Conservation (phyloP, 352 stramenopile genomes). For the Pythium oligandrum region DNA sequence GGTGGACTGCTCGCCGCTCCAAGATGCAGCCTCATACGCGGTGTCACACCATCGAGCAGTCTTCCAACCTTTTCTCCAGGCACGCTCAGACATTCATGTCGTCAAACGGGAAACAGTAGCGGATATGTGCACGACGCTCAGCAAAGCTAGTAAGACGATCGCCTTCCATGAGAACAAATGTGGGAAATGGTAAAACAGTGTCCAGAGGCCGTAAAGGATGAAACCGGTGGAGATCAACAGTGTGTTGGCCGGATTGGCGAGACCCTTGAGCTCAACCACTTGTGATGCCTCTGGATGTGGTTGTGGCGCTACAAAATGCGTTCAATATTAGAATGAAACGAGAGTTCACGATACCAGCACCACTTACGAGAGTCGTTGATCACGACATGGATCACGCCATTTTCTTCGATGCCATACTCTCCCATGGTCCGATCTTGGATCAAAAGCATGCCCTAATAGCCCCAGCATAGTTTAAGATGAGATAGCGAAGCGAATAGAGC, state of each 20-base stretch:
- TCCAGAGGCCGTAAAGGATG: conserved; percentile 71
- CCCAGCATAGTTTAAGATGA: background rate
- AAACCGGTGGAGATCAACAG: conserved; percentile 59
- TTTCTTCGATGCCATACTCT: conserved; percentile 74
- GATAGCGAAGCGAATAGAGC: background rate
- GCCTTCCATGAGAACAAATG: conserved; percentile 77
- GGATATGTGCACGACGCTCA: conserved; percentile 62
- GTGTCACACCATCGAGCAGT: too few species aligned
- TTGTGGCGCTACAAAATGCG: conserved; percentile 20
- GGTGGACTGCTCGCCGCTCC: too few species aligned
- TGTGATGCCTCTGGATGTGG: conserved; percentile 38
- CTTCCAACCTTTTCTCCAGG: too few species aligned
- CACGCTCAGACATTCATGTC: conserved; percentile 6
- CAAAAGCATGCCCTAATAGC: conserved; percentile 55
- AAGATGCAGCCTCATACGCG: too few species aligned
- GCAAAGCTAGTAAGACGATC: conserved; percentile 51
- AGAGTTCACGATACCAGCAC: too few species aligned
- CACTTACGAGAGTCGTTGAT: conserved; percentile 66
- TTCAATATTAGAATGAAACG: too few species aligned
- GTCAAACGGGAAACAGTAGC: conserved; percentile 48
- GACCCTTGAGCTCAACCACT: conserved; percentile 43
- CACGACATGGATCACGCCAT: conserved; percentile 71
- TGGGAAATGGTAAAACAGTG: conserved; percentile 74
- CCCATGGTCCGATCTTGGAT: conserved; percentile 54
- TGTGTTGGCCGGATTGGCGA: conserved; percentile 49